phyloP scores from a whole-genome alignment of 805 yeast species.

The Debaryomyces castellii region DNA sequence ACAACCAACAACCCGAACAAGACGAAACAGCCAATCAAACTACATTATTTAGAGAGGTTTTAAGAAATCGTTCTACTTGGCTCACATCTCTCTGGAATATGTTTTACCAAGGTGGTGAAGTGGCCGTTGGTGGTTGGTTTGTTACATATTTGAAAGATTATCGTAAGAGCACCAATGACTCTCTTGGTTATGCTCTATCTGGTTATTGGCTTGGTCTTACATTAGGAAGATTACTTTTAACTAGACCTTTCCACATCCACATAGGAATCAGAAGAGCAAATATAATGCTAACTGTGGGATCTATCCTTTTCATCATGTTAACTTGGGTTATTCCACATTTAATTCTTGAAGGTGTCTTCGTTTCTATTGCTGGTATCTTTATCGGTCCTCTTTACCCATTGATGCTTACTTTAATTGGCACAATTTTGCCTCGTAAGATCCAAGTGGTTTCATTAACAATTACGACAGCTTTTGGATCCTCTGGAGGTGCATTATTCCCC shows the following conservation, averaged over 20 bases:
- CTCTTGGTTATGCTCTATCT: slow-evolving; percentile 63
- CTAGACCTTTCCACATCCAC: slow-evolving; percentile 33
- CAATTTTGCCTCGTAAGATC: slow-evolving; percentile 50
- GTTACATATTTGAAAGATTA: slow-evolving; percentile 60
- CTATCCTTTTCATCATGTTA: slow-evolving; percentile 39
- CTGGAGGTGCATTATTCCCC: slow-evolving; percentile 59
- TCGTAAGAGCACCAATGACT: slow-evolving; percentile 44
- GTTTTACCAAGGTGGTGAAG: slow-evolving; percentile 69
- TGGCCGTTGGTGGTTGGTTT: slow-evolving; percentile 69
- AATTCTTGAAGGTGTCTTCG: slow-evolving; percentile 45
- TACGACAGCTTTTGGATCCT: slow-evolving; percentile 54
- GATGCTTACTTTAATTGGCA: slow-evolving; percentile 44
- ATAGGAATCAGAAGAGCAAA: slow-evolving; percentile 49
- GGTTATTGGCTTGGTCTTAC: slow-evolving; percentile 76
- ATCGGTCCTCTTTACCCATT: slow-evolving; percentile 69
- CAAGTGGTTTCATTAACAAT: slow-evolving; percentile 51
- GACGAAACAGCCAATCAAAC: not conserved
- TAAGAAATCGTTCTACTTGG: slow-evolving; percentile 44
- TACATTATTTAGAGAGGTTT: slow-evolving; percentile 33
- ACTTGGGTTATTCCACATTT: slow-evolving; percentile 50
- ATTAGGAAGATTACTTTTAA: slow-evolving; percentile 56
- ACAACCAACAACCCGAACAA: not conserved
- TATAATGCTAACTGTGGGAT: slow-evolving; percentile 26
- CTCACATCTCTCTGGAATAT: slow-evolving; percentile 53
- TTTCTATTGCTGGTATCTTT: slow-evolving; percentile 54